Percentiles rank a stretch among this genome's conserved stretches.
Conservation (phyloP, 169 alveolate species). For the Plasmodium billcollinsi region DNA sequence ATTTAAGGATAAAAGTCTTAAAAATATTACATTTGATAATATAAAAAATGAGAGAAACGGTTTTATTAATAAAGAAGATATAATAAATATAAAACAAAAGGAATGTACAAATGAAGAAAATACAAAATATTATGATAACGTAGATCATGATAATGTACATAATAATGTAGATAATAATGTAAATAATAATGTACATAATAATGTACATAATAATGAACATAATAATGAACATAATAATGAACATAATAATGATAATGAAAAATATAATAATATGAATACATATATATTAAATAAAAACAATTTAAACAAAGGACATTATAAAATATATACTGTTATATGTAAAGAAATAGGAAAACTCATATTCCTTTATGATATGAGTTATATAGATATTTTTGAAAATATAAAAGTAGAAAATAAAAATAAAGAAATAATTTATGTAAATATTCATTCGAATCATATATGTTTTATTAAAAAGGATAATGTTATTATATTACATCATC, state of each 20-base stretch:
- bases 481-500: slow-evolving; percentile 17
- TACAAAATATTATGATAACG: too few species aligned
- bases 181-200: too few species aligned
- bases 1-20: slow-evolving; percentile 22
- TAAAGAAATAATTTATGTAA: slow-evolving; percentile 28
- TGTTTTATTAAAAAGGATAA: slow-evolving; percentile 35
- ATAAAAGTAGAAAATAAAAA: slow-evolving; percentile 42
- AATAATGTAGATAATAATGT: not conserved
- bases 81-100: too few species aligned
- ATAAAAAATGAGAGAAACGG: not conserved
- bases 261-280: not conserved
- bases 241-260: not conserved
- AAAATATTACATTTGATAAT: not conserved
- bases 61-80: too few species aligned
- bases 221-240: not conserved
- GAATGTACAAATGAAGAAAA: too few species aligned
- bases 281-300: not conserved
- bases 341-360: slow-evolving; percentile 46
- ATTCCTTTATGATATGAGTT: slow-evolving; percentile 1
- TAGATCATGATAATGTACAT: not conserved
- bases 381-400: slow-evolving; percentile 17
- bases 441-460: slow-evolving; percentile 15
- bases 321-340: slow-evolving; percentile 4
- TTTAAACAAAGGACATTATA: not conserved
- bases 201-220: not conserved